A percentile compares a stretch with the other conserved stretches of the same genome.
Evolutionary conservation across 345 rosid genomes (phyloP).

Genomic region (Adansonia digitata): DNA sequence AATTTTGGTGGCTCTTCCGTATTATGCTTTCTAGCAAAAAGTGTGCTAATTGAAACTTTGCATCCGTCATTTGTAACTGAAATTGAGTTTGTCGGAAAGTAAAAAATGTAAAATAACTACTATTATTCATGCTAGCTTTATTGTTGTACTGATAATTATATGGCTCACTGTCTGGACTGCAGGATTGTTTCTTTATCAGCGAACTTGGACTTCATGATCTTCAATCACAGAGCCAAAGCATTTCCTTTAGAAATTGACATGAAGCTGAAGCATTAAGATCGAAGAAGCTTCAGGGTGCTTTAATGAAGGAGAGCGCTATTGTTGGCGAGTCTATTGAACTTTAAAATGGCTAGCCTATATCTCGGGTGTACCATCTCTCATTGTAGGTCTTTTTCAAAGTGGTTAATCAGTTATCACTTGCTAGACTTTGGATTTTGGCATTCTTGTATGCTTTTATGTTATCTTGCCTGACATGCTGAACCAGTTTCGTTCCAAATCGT

Average conservation of each 20-base stretch:
- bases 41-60: not conserved
- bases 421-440: not conserved
- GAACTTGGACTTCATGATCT: constrained; percentile 80
- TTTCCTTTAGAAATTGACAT: constrained; percentile 31
- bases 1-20: not conserved
- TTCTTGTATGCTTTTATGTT: not conserved
- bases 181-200: constrained; percentile 84
- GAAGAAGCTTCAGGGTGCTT: not conserved
- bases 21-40: not conserved
- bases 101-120: not conserved
- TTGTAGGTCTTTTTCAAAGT: too few relatives aligned
- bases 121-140: not conserved
- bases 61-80: not conserved
- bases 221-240: constrained; percentile 57
- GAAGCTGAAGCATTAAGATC: constrained; percentile 42
- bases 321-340: not conserved
- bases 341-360: not conserved
- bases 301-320: not conserved
- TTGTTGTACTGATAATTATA: not conserved
- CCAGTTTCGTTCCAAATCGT: too few relatives aligned
- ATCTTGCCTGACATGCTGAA: not conserved
- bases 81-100: not conserved
- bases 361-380: too few relatives aligned
- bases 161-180: constrained; percentile 22
- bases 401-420: not conserved